phyloP scores from a whole-genome alignment of 495 filamentous ascomycete species.

The Aspergillus panamensis region DNA sequence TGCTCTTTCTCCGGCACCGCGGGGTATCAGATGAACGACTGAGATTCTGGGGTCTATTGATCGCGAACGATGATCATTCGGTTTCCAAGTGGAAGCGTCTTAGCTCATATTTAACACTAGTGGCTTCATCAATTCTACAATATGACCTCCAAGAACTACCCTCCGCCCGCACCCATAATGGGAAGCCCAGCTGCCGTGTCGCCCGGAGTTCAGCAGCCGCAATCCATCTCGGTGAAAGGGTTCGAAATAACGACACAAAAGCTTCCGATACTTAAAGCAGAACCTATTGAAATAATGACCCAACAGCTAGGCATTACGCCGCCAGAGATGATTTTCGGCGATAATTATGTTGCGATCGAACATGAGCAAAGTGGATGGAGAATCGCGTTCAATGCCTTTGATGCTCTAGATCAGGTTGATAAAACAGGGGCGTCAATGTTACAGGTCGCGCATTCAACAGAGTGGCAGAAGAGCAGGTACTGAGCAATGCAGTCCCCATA shows the following conservation, averaged over 20 bases:
- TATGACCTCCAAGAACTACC: conserved; percentile 8
- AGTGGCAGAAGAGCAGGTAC: conserved; percentile 81
- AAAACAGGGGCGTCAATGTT: conserved; percentile 90
- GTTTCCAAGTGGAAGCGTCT: not conserved
- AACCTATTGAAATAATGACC: conserved; percentile 84
- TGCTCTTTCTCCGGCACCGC: conserved; percentile 39
- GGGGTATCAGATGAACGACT: conserved; percentile 27
- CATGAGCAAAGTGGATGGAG: conserved; percentile 68
- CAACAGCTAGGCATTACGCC: conserved; percentile 73
- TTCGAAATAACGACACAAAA: conserved; percentile 77
- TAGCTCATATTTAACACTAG: not conserved
- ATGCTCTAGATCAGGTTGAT: conserved; percentile 85
- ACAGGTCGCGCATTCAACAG: conserved; percentile 84
- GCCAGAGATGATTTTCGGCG: conserved; percentile 98
- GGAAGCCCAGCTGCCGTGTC: conserved; percentile 24
- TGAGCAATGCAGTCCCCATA: not conserved
- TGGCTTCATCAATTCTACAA: not conserved
- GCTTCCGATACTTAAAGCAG: conserved; percentile 86
- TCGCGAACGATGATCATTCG: no score
- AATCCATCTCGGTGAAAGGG: conserved; percentile 48
- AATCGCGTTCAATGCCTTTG: conserved; percentile 76
- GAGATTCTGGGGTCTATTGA: no score
- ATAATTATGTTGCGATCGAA: conserved; percentile 75
- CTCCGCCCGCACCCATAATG: conserved; percentile 2
- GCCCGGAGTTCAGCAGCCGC: conserved; percentile 30